phyloP scores from a whole-genome alignment of 192 early-diverging fungal species.

The Backusella morwellensis region DNA sequence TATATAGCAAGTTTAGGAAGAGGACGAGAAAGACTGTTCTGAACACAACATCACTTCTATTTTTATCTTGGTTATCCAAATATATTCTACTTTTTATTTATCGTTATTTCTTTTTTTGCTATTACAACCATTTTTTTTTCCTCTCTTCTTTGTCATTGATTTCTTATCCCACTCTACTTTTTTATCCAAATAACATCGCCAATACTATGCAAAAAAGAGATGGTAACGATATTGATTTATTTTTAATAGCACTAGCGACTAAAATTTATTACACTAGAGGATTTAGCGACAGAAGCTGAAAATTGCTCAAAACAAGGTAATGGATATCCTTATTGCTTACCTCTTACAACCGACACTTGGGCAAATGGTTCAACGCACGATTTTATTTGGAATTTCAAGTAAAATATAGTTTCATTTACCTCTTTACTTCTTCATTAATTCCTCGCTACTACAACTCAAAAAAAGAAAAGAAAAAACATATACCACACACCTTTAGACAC shows the following conservation, averaged over 20 bases:
- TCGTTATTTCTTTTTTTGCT: not conserved
- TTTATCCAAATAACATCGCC: not conserved
- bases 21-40: not conserved
- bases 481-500: constrained; percentile 3
- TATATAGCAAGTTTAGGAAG: not conserved
- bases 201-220: not conserved
- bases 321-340: constrained; percentile 15
- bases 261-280: not conserved
- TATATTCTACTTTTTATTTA: constrained; percentile 4
- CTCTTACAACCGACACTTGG: constrained; percentile 23
- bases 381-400: constrained; percentile 37
- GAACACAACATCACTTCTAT: constrained; percentile 6
- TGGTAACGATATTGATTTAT: not conserved
- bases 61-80: constrained; percentile 1
- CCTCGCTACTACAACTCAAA: not conserved
- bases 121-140: not conserved
- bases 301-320: constrained; percentile 16
- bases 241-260: not conserved
- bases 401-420: not conserved
- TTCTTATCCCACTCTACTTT: not conserved
- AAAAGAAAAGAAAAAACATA: not conserved
- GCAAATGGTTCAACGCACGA: constrained; percentile 22
- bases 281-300: constrained; percentile 5
- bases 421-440: not conserved
- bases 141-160: not conserved